phyloP scores from a whole-genome alignment of 2,329 filamentous ascomycete genomes.

The Apiospora aurea region DNA sequence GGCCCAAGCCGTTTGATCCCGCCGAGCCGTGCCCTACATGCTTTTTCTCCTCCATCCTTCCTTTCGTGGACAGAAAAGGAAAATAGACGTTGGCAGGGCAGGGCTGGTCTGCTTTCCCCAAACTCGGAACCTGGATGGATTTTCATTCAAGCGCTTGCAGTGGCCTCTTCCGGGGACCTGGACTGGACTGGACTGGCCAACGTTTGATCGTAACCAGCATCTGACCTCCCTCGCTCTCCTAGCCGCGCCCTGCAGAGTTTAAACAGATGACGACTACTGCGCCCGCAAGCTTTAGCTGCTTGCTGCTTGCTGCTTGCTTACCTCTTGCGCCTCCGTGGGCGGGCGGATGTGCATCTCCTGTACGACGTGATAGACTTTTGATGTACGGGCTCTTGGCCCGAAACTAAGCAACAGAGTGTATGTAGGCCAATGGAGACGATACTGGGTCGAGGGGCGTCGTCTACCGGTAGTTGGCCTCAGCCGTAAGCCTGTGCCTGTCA shows the following conservation, averaged over 20 bases:
- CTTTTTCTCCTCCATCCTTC: background rate
- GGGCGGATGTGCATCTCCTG: background rate
- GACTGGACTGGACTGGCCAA: background rate
- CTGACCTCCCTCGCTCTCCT: background rate
- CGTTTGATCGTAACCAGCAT: background rate
- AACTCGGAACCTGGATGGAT: background rate
- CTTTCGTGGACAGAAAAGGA: background rate
- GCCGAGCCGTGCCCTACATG: constrained; percentile 9
- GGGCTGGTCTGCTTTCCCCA: background rate
- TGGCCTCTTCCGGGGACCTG: background rate
- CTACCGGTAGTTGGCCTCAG: constrained; percentile 18
- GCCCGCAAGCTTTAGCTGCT: background rate
- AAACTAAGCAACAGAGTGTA: background rate
- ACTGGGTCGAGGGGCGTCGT: background rate
- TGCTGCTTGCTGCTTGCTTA: background rate
- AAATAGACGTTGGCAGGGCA: background rate
- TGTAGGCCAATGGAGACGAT: constrained; percentile 6
- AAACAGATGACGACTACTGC: background rate
- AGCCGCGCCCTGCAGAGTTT: background rate
- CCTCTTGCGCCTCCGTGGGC: background rate
- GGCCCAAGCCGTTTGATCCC: constrained; percentile 16
- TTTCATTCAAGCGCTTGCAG: background rate
- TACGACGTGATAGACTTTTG: background rate
- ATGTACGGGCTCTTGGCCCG: background rate
- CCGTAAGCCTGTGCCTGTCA: constrained; percentile 15